Evolutionary conservation across 2,329 filamentous ascomycete genomes (phyloP), one percentile per base, ranked within the genome.

Genomic region (Neofusicoccum cordaticola): DNA sequence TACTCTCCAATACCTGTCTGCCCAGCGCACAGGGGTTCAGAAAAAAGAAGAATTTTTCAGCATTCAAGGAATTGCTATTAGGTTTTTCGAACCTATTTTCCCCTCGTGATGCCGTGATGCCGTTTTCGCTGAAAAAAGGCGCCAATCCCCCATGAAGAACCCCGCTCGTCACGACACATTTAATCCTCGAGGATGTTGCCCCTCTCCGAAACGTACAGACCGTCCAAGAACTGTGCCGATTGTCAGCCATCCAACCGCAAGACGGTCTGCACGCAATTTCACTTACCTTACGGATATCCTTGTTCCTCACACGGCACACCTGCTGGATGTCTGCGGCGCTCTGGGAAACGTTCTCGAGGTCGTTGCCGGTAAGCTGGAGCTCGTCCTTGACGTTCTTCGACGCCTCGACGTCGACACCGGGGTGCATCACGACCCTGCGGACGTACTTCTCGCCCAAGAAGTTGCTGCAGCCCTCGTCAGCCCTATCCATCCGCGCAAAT

Each of bases 361-460:
- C 96, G 91, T 97, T 99, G 77, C 95, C 95, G 73, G 80, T 85
- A 75, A 99, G 86, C 81, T 94, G 84, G 70, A 99, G 90, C 89
- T 99, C 93, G 82, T 99, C 95, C 91, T 99, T 99, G 83, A 93
- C 89, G 84, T 88, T 87, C 86, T 92, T 88, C 78, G 93, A 97
- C 80, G 90, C 84, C 85, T 92, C 88, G 76, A 97, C 91, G 63
- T 95, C 89, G 75, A 99, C 95, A 82, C 94, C 95, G 69, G 88
- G 81, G 79, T 90, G 90, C 91, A 97, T 96, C 76, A 86, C 83
- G 75, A 99, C 91, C 74, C 88, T 88, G 83, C 95, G 93, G 77
- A 98, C 92, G 79, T 97, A 92, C 91, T 99, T 99, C 92, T 99
- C 95, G 82, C 95, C 93, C 79, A 97, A 89, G 86, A 97, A 97